Base-by-base conservation (phyloP, 1,284 basidiomycete genomes). In the Sanghuangporus weigelae region DNA sequence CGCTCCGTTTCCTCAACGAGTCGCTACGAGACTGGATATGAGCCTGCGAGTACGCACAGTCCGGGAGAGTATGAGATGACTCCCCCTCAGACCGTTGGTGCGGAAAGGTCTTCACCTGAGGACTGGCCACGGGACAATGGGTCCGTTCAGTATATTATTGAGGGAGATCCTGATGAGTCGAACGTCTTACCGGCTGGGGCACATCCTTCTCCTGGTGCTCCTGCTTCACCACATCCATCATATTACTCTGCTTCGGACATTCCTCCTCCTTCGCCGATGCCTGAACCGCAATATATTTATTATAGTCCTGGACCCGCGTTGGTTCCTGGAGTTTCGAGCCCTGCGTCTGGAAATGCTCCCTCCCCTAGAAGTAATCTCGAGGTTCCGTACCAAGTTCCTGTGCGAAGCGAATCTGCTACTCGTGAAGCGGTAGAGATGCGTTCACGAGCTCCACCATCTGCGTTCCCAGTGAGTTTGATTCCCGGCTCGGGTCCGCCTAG, bases 181-280 rank as follows among this genome's bases (percentile, higher is more conserved):
- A 44, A 62, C 35, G 31, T 51, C 36, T 21, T 51, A 36, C 54
- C 68, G 16, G 64, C 67, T n/a, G 60, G 56, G 40, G 50, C 54
- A 19, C 60, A 59, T 48, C 10, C 50, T 31, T 39, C 60, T 16
- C 60, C 63, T 44, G 62, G 42, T 35, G 57, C 61, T 70, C 75
- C 21, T 71, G 66, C 73, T 10, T 71, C 71, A 0, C 70, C 70
- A 21, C 69, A 72, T 39, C 67, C 72, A 21, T 90, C 89, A n/a
- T 90, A 89, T 70, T 90, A 92, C 71, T 89, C 89, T 26, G 82
- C 78, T 10, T 87, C 81, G 7, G 86, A 88, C 56, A 78, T 90
- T 38, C 86, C 88, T 2, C 68, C 77, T 10, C 78, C 85, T 10
- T 87, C 87, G 5, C 86, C 87, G 0, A 69, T 83, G 49, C 84